These are phyloP conservation scores for Malassezia globosa DNA, from an alignment of 1,284 basidiomycete genomes.

Conservation along the genomic window DNA sequence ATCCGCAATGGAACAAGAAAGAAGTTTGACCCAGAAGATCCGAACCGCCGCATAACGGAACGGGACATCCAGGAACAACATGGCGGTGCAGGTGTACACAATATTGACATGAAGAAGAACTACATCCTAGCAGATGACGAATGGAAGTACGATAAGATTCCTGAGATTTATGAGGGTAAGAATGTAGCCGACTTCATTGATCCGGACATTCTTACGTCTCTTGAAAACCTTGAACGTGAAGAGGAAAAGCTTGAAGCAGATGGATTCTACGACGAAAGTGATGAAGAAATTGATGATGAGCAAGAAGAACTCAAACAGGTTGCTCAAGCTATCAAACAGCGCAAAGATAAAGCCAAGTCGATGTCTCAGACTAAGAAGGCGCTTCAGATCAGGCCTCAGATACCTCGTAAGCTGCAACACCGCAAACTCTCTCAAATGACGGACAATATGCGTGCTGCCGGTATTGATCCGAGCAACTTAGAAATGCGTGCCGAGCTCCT, in stretches of 20 bases:
- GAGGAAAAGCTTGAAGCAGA: constrained; percentile 85
- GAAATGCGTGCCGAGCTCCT: constrained; percentile 74
- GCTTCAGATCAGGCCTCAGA: constrained; percentile 75
- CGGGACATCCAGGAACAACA: constrained; percentile 44
- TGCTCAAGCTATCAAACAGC: constrained; percentile 57
- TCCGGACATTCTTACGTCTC: constrained; percentile 90
- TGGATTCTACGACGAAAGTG: constrained; percentile 81
- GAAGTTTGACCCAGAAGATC: constrained; percentile 40
- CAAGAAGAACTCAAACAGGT: constrained; percentile 71
- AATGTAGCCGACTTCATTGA: constrained; percentile 99
- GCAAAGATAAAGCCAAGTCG: constrained; percentile 60
- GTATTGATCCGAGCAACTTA: constrained; percentile 76
- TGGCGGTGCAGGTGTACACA: constrained; percentile 45
- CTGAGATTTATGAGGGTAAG: constrained; percentile 95
- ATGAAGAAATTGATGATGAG: constrained; percentile 70
- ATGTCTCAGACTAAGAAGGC: constrained; percentile 74
- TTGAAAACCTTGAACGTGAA: constrained; percentile 92
- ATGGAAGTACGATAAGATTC: constrained; percentile 92
- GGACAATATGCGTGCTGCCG: constrained; percentile 67
- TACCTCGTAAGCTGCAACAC: constrained; percentile 62
- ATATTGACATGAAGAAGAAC: constrained; percentile 55
- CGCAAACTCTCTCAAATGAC: constrained; percentile 80
- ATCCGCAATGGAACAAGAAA: constrained; percentile 28
- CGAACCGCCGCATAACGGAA: constrained; percentile 33
- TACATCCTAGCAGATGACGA: constrained; percentile 80